phyloP scores from a whole-genome alignment of 1,139 yeast genomes.

The Diutina scorzettiae region DNA sequence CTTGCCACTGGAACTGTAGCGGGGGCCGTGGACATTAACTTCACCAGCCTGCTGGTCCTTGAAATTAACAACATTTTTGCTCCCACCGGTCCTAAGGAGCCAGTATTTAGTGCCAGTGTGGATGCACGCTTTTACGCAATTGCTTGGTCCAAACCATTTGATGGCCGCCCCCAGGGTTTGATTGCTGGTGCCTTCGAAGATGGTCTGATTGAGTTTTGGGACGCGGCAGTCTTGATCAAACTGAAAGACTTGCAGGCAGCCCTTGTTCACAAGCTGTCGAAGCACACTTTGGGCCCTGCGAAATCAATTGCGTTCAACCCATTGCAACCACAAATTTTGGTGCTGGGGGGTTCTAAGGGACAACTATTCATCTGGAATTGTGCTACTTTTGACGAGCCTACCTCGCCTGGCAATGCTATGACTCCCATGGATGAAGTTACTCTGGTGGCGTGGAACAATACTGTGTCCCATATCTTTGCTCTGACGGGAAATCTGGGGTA shows the following conservation, averaged over 20 bases:
- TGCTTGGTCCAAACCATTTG: constrained; percentile 71
- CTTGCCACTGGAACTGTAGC: constrained; percentile 89
- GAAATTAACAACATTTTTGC: constrained; percentile 71
- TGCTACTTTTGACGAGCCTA: constrained; percentile 46
- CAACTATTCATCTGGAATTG: constrained; percentile 89
- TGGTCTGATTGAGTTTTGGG: constrained; percentile 74
- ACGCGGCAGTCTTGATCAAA: constrained; percentile 33
- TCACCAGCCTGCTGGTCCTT: constrained; percentile 63
- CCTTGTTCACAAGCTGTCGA: constrained; percentile 23
- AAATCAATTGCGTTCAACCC: constrained; percentile 72
- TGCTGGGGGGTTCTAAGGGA: constrained; percentile 80
- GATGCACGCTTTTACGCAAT: constrained; percentile 62
- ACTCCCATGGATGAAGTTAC: constrained; percentile 77
- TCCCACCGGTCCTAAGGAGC: constrained; percentile 25
- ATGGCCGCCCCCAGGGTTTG: constrained; percentile 41
- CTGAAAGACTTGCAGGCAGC: constrained; percentile 28
- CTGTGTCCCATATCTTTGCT: constrained; percentile 80
- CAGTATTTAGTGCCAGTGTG: constrained; percentile 42
- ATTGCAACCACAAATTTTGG: constrained; percentile 58
- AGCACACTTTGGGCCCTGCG: constrained; percentile 56
- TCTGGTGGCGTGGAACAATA: constrained; percentile 82
- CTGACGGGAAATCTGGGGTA: constrained; percentile 76
- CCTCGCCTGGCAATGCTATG: constrained; percentile 66
- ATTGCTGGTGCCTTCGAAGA: constrained; percentile 87
- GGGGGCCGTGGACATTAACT: constrained; percentile 85